Conservation (phyloP, 495 filamentous ascomycete species). For the Aspergillus diversus region DNA sequence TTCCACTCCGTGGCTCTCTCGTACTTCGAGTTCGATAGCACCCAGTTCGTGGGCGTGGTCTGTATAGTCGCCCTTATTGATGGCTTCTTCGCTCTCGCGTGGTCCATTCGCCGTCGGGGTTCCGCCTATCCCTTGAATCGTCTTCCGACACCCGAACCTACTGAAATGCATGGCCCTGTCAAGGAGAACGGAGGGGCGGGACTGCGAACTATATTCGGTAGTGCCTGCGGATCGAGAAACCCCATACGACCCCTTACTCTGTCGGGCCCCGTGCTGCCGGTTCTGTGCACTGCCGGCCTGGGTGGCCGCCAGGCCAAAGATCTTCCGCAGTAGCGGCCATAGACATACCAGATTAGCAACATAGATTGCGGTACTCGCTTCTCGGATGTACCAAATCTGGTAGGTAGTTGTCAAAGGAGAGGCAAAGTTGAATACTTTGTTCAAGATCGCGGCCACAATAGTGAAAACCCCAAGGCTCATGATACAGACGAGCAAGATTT, state of each 20-base stretch:
- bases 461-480: slow-evolving; percentile 65
- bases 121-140: background rate
- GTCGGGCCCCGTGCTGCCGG: slow-evolving; percentile 20
- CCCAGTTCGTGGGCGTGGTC: background rate
- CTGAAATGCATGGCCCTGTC: slow-evolving; percentile 20
- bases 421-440: slow-evolving; percentile 69
- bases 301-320: slow-evolving; percentile 48
- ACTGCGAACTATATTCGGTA: slow-evolving; percentile 18
- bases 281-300: slow-evolving; percentile 37
- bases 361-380: slow-evolving; percentile 64
- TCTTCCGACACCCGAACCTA: background rate
- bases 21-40: background rate
- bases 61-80: background rate
- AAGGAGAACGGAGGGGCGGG: slow-evolving; percentile 29
- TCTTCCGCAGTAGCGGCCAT: slow-evolving; percentile 59
- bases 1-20: background rate
- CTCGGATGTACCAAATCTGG: slow-evolving; percentile 67
- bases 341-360: slow-evolving; percentile 67
- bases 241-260: slow-evolving; percentile 21
- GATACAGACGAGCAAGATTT: slow-evolving; percentile 53
- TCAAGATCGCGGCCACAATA: slow-evolving; percentile 63
- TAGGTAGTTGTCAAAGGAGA: slow-evolving; percentile 52
- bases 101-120: background rate
- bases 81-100: slow-evolving; percentile 9
- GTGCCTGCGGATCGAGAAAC: slow-evolving; percentile 20